phyloP scores from a whole-genome alignment of 2,329 filamentous ascomycete species.

The Chrysosphaeria jannelii region DNA sequence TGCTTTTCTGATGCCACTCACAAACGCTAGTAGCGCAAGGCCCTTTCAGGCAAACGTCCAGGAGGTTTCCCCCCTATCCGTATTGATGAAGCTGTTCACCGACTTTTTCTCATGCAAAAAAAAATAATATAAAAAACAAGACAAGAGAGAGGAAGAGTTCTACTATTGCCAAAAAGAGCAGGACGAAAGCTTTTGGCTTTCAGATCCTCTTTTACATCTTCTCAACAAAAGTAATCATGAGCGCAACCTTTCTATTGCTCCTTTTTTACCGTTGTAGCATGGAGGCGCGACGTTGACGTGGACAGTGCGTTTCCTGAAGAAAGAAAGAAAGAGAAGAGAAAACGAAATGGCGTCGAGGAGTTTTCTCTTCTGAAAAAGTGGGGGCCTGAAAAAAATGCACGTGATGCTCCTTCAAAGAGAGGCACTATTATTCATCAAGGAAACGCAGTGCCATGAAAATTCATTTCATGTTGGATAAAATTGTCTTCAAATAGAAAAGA shows the following conservation, averaged over 20 bases:
- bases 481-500: too few relatives aligned
- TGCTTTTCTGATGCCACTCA: conserved; percentile 7
- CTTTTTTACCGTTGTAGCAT: conserved; percentile 6
- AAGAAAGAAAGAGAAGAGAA: conserved; percentile 1
- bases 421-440: too few relatives aligned
- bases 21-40: conserved; percentile 5
- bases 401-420: too few relatives aligned
- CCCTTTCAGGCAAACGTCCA: conserved; percentile 5
- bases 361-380: conserved; percentile 2
- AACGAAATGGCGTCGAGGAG: not conserved
- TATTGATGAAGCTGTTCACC: conserved; percentile 6
- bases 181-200: conserved; percentile 2
- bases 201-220: conserved; percentile 2
- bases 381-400: too few relatives aligned
- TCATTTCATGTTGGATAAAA: too few relatives aligned
- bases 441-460: too few relatives aligned
- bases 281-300: conserved; percentile 6
- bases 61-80: not conserved
- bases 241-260: not conserved
- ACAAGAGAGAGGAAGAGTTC: not conserved
- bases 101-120: conserved; percentile 6
- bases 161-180: conserved; percentile 1
- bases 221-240: too few relatives aligned
- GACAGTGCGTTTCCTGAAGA: conserved; percentile 3
- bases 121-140: not conserved